Evolutionary conservation across 495 filamentous ascomycete genomes (phyloP).

Genomic region (Penicillium coffeae): DNA sequence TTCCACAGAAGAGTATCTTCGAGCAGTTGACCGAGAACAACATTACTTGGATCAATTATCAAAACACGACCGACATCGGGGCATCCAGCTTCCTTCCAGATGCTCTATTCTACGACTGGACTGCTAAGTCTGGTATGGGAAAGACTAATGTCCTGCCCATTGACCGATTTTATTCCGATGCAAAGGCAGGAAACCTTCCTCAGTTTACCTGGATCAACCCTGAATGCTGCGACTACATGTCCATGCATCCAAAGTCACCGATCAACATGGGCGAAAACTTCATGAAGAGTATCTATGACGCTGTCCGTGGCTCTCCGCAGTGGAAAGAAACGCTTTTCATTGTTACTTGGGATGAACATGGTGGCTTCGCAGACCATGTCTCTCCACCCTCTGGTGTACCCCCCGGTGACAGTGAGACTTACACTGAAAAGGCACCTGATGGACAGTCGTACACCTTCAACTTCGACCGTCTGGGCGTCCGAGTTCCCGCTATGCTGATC

Average conservation of each 20-base stretch:
- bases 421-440: constrained; percentile 36
- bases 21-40: constrained; percentile 39
- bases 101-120: constrained; percentile 41
- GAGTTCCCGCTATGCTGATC: constrained; percentile 48
- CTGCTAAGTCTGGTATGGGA: constrained; percentile 27
- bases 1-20: constrained; percentile 48
- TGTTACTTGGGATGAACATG: constrained; percentile 48
- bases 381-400: constrained; percentile 41
- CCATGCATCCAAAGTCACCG: constrained; percentile 46
- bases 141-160: constrained; percentile 32
- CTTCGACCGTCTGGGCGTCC: constrained; percentile 47
- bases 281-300: constrained; percentile 50
- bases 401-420: constrained; percentile 36
- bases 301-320: constrained; percentile 41
- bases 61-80: constrained; percentile 32
- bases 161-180: constrained; percentile 35
- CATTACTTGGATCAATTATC: constrained; percentile 50
- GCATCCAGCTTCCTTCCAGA: constrained; percentile 28
- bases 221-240: constrained; percentile 47
- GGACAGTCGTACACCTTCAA: constrained; percentile 42
- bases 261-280: constrained; percentile 48
- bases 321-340: constrained; percentile 49
- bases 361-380: constrained; percentile 49
- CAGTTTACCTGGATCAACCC: constrained; percentile 52
- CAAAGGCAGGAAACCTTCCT: constrained; percentile 38